A percentile compares a stretch with the other conserved stretches of the same genome.
These are phyloP conservation scores for Kalmusia sp. DNA, from an alignment of 2,329 filamentous ascomycete genomes.

Conservation along the genomic window DNA sequence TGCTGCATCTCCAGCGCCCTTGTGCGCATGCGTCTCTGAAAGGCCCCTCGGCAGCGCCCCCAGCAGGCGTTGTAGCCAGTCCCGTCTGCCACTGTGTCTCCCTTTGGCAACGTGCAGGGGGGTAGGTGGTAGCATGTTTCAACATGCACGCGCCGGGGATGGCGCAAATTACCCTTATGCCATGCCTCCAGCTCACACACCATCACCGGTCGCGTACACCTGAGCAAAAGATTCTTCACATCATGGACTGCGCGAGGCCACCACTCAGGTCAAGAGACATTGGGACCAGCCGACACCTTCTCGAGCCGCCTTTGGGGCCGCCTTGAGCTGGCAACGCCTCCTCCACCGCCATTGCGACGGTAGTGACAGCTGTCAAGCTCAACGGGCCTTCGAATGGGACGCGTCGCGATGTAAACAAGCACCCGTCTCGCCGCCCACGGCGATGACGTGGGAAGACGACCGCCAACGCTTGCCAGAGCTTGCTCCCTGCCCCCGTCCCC, in stretches of 20 bases:
- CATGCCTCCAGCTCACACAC: too few species aligned
- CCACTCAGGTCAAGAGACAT: too few species aligned
- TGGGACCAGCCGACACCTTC: too few species aligned
- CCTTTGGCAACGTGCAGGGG: conserved; percentile 3
- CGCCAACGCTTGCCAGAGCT: too few species aligned
- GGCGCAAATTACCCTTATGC: conserved; percentile 9
- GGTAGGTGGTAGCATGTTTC: conserved; percentile 1
- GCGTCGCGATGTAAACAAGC: conserved; percentile 5
- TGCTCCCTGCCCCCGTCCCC: neutral
- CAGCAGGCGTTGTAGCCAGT: conserved; percentile 1
- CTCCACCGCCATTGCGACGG: neutral
- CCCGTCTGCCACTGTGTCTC: neutral
- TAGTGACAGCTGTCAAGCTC: neutral
- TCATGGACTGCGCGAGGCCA: too few species aligned
- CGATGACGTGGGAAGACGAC: conserved; percentile 2
- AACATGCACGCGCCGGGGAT: neutral
- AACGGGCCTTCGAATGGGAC: neutral
- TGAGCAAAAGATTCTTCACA: neutral
- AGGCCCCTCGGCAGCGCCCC: neutral
- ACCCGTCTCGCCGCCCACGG: neutral
- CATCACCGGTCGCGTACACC: neutral
- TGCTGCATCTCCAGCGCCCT: neutral
- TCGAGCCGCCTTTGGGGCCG: neutral
- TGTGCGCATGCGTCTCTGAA: neutral
- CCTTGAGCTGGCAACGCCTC: neutral